These are phyloP conservation scores for Ascodesmis nigricans DNA, from an alignment of 495 filamentous ascomycete species.

Conservation along the genomic window DNA sequence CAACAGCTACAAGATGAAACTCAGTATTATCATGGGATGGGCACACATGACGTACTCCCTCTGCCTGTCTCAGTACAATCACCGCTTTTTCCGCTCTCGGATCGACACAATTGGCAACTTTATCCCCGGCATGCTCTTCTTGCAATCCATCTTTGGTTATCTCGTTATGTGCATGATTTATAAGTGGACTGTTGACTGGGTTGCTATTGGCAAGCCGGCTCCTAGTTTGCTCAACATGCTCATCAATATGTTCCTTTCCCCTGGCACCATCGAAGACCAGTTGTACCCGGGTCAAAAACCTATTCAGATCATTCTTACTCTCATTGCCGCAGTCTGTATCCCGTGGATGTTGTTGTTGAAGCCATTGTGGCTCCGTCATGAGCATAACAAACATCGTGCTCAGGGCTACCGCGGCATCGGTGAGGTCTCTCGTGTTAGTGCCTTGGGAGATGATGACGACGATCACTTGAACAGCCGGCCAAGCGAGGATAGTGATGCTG, in stretches of 20 bases:
- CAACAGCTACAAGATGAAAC: constrained; percentile 99
- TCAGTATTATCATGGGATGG: constrained; percentile 91
- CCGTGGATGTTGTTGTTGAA: constrained; percentile 85
- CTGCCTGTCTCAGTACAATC: constrained; percentile 78
- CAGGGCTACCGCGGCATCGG: constrained; percentile 82
- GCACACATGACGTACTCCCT: constrained; percentile 96
- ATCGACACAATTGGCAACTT: constrained; percentile 96
- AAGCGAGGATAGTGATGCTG: constrained; percentile 59
- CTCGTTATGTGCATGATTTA: constrained; percentile 82
- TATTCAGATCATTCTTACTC: constrained; percentile 58
- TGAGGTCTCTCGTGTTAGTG: constrained; percentile 64
- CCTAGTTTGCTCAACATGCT: constrained; percentile 93
- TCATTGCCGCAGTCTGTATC: constrained; percentile 67
- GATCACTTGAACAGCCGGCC: constrained; percentile 33
- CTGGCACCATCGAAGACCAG: constrained; percentile 43
- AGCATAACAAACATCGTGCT: constrained; percentile 72
- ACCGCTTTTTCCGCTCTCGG: constrained; percentile 74
- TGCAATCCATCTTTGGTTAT: constrained; percentile 97
- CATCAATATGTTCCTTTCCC: constrained; percentile 96
- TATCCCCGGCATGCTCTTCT: constrained; percentile 94
- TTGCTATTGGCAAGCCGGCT: constrained; percentile 37
- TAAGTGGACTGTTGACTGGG: constrained; percentile 91
- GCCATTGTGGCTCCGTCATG: constrained; percentile 76
- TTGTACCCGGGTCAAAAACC: constrained; percentile 55
- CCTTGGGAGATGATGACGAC: constrained; percentile 60